Percentiles rank a stretch among this genome's conserved stretches.
Evolutionary conservation across 306 rosid genomes (phyloP).

Genomic region (Coriaria nepalensis): DNA sequence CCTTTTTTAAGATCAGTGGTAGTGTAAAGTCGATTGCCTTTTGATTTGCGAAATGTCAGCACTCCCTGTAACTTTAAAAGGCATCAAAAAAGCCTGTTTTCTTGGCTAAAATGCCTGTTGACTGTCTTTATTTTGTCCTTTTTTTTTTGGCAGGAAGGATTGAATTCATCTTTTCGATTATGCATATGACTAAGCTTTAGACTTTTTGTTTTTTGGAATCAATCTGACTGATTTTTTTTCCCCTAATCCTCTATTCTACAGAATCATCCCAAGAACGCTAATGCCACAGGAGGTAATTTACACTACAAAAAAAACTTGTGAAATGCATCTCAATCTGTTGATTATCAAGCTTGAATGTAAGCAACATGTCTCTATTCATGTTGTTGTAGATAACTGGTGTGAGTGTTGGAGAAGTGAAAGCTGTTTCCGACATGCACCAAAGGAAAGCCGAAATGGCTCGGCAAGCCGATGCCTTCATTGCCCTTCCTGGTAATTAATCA

Average conservation of each 20-base stretch:
- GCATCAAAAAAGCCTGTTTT: too few species aligned
- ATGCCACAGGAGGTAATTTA: conserved; percentile 92
- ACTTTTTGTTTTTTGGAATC: too few species aligned
- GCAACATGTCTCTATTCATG: background rate
- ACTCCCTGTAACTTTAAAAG: background rate
- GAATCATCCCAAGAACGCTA: conserved; percentile 76
- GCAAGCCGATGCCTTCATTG: conserved; percentile 94
- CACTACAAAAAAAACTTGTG: background rate
- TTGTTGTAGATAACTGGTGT: conserved; percentile 70
- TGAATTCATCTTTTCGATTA: too few species aligned
- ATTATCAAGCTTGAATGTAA: background rate
- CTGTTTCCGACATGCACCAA: conserved; percentile 95
- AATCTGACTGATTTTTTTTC: too few species aligned
- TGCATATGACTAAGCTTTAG: too few species aligned
- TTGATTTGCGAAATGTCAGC: conserved; percentile 20
- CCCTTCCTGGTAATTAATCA: conserved; percentile 92
- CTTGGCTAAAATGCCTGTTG: too few species aligned
- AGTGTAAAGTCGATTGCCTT: conserved; percentile 27
- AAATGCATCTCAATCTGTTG: background rate
- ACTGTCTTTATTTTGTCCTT: too few species aligned
- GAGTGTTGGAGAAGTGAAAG: conserved; percentile 82
- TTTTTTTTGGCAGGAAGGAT: too few species aligned
- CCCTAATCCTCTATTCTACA: conserved; percentile 14
- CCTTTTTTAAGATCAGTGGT: too few species aligned
- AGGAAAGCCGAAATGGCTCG: conserved; percentile 99